Percentiles rank a stretch among this genome's conserved stretches.
Evolutionary conservation across 768 basidiomycete species (phyloP).

Genomic region (Cystobasidium onofrii): DNA sequence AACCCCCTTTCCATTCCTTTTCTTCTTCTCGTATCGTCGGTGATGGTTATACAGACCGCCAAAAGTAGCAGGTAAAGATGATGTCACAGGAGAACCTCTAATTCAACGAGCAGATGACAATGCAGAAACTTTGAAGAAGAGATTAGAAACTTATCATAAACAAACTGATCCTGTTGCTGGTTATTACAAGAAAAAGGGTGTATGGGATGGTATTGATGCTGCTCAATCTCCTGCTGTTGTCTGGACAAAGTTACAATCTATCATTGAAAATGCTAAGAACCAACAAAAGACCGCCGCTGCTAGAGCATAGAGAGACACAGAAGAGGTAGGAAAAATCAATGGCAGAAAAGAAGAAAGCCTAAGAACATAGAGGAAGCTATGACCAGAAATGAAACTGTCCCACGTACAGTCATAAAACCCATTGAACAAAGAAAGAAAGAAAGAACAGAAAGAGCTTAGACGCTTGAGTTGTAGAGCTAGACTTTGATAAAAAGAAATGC

Average conservation of each 20-base stretch:
- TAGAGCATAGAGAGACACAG: background rate
- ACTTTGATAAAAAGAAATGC: too few species aligned
- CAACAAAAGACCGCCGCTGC: constrained; percentile 16
- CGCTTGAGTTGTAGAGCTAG: too few species aligned
- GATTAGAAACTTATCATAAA: constrained; percentile 75
- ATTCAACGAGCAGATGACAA: constrained; percentile 98
- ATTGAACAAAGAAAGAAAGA: too few species aligned
- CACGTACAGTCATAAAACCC: too few species aligned
- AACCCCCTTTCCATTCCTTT: too few species aligned
- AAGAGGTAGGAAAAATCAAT: background rate
- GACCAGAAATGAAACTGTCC: too few species aligned
- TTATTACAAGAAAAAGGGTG: constrained; percentile 83
- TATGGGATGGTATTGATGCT: constrained; percentile 81
- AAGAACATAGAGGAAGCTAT: too few species aligned
- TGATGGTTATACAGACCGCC: constrained; percentile 75
- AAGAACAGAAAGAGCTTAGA: too few species aligned
- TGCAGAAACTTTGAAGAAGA: constrained; percentile 83
- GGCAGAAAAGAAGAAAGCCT: background rate
- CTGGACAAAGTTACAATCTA: constrained; percentile 52
- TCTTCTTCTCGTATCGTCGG: too few species aligned
- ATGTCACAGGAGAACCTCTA: constrained; percentile 88
- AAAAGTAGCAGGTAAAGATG: constrained; percentile 89
- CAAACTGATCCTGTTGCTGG: constrained; percentile 94
- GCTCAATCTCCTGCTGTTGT: constrained; percentile 86
- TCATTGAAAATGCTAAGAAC: constrained; percentile 35